Conservation (phyloP, 805 yeast genomes). For the Candida hungchunana region DNA sequence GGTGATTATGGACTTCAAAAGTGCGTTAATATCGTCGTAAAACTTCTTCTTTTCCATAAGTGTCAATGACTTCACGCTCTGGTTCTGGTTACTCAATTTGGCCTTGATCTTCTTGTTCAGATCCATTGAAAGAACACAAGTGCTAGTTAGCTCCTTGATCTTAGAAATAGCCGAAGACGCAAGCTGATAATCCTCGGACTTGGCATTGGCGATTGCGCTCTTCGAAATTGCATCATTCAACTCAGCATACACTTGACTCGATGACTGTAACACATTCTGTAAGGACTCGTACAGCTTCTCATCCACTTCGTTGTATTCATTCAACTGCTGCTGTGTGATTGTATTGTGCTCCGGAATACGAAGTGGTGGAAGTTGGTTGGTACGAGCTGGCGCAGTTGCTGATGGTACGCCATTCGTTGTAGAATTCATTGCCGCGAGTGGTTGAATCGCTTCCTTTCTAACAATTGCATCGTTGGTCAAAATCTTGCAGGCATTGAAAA, state of each 20-base stretch:
- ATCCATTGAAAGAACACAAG: constrained; percentile 80
- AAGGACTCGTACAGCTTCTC: constrained; percentile 63
- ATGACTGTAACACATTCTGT: constrained; percentile 57
- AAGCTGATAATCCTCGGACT: constrained; percentile 33
- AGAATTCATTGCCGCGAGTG: no score
- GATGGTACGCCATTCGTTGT: constrained; percentile 2
- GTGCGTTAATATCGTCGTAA: constrained; percentile 82
- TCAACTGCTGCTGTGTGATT: constrained; percentile 23
- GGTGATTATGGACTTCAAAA: constrained; percentile 76
- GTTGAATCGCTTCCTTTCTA: constrained; percentile 1
- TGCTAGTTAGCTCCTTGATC: constrained; percentile 71
- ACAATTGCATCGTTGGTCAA: constrained; percentile 21
- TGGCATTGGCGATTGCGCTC: constrained; percentile 54
- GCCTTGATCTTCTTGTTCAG: constrained; percentile 61
- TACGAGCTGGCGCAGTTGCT: constrained; percentile 5
- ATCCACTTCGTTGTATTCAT: constrained; percentile 51
- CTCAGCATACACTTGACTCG: constrained; percentile 75
- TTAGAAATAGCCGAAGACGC: constrained; percentile 48
- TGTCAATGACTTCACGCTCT: constrained; percentile 35
- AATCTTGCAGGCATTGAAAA: constrained; percentile 58
- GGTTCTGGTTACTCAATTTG: constrained; percentile 40
- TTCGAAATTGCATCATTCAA: constrained; percentile 63
- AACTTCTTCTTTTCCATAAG: constrained; percentile 55
- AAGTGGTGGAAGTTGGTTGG: constrained; percentile 24
- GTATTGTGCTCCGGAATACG: constrained; percentile 19